Evolutionary conservation across 2,329 filamentous ascomycete species (phyloP), one percentile per base, ranked within the genome.

Genomic region (Aureobasidium uvarum): DNA sequence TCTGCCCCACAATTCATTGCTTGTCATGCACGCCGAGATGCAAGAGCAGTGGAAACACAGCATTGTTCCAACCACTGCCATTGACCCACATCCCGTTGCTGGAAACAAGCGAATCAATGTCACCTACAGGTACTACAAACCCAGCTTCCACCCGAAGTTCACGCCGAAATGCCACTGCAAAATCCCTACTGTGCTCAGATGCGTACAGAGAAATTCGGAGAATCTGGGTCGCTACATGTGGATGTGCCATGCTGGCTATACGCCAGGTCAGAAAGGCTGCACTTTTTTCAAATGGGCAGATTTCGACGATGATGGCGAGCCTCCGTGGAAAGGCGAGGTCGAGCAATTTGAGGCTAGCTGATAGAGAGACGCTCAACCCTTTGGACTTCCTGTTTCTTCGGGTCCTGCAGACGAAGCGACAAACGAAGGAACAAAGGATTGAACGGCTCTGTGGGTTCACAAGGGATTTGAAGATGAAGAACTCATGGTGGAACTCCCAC

Each of bases 11-110:
- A 98, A 98, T 75, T 96, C 91, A 0, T 83, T 98, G 0, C 83
- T 99, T 0, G 83, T 98, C 11, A 98, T 99, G 95, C 93, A 98
- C 73, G 93, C 94, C 0, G 92, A 96, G 74, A 98, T 96, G 91
- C 94, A 98, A 74, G 94, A 98, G 74, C 89, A 90, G 73, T 98
- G 92, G 92, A 98, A 97, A 76, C 95, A 99, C 76, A 85, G 86
- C 69, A 90, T 99, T 50, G 82, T 87, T 0, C 90, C 92, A 0
- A 88, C 90, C 0, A 81, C 83, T 56, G 86, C 88, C 4, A 90
- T 98, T 66, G 89, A 92, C 67, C 91, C 92, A 1, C 95, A 99
- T 75, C 91, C 93, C 0, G 75, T 96, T 1, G 85, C 93, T 0
- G 89, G 89, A 0, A 92, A 87, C 70, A 88, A 86, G 68, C 84